Evolutionary conservation across 2,329 filamentous ascomycete species (phyloP).

Genomic region (Sarocladium oryzae): DNA sequence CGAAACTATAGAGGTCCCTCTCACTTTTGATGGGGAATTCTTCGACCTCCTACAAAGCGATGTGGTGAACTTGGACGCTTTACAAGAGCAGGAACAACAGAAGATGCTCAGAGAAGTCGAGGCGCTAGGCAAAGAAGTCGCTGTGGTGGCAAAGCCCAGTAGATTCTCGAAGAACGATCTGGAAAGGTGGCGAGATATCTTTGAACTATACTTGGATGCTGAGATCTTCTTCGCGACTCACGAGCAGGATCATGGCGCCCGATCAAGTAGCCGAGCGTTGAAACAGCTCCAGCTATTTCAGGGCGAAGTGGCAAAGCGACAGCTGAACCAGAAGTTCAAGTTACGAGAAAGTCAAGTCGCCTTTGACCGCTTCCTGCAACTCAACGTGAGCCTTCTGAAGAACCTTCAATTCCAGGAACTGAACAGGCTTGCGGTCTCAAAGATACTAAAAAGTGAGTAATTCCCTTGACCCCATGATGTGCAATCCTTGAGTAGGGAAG

Average conservation of each 20-base stretch:
- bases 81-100: slow-evolving; percentile 61
- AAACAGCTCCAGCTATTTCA: slow-evolving; percentile 67
- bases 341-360: slow-evolving; percentile 58
- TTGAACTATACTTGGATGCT: slow-evolving; percentile 73
- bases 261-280: slow-evolving; percentile 59
- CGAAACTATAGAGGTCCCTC: slow-evolving; percentile 60
- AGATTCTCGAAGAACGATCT: slow-evolving; percentile 60
- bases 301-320: slow-evolving; percentile 53
- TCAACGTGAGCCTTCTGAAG: slow-evolving; percentile 72
- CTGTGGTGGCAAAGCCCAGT: slow-evolving; percentile 57
- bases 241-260: slow-evolving; percentile 62
- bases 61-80: slow-evolving; percentile 58
- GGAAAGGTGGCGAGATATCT: slow-evolving; percentile 71
- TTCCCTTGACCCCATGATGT: neutral
- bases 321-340: slow-evolving; percentile 57
- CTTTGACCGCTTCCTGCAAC: slow-evolving; percentile 60
- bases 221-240: slow-evolving; percentile 76
- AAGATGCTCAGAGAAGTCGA: slow-evolving; percentile 58
- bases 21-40: slow-evolving; percentile 73
- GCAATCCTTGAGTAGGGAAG: too few species aligned
- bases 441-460: slow-evolving; percentile 74
- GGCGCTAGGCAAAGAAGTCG: slow-evolving; percentile 57
- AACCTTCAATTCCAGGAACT: slow-evolving; percentile 80
- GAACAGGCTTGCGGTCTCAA: slow-evolving; percentile 68
- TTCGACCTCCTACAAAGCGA: slow-evolving; percentile 70